Percentiles rank a stretch among this genome's conserved stretches.
Conservation (phyloP, 106 monocot genomes). For the Gastrodia elata region DNA sequence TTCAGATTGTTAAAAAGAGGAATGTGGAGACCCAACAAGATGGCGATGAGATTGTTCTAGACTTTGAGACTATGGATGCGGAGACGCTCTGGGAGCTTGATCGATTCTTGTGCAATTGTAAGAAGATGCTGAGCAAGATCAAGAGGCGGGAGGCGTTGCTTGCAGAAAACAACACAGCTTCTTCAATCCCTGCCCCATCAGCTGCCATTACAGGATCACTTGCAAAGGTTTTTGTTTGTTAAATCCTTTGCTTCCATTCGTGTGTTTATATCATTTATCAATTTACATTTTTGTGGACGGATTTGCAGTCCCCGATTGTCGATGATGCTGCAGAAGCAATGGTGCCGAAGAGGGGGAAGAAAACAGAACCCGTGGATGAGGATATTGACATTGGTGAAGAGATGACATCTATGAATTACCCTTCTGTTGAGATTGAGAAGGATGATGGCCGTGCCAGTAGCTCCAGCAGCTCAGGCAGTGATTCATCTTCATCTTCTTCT, state of each 20-base stretch:
- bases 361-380: constrained; percentile 45
- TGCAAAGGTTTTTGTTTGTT: constrained; percentile 8
- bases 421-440: constrained; percentile 76
- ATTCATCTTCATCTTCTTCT: constrained; percentile 64
- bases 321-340: neutral
- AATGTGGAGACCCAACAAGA: constrained; percentile 33
- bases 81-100: constrained; percentile 94
- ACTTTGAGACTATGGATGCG: constrained; percentile 65
- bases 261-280: neutral
- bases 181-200: neutral
- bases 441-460: constrained; percentile 36
- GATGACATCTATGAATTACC: constrained; percentile 57
- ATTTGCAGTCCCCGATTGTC: constrained; percentile 7
- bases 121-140: constrained; percentile 62
- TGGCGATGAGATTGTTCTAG: constrained; percentile 79
- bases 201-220: neutral
- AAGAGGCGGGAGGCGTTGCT: constrained; percentile 32
- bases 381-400: constrained; percentile 92
- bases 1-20: constrained; percentile 59
- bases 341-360: constrained; percentile 25
- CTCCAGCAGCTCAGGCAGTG: constrained; percentile 48
- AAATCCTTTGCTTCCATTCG: neutral
- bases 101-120: constrained; percentile 55
- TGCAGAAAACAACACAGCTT: neutral
- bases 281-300: neutral